Evolutionary conservation across 75 land plant genomes (phyloP), one percentile per base, ranked within the genome.

Genomic region (Sequoia sempervirens): DNA sequence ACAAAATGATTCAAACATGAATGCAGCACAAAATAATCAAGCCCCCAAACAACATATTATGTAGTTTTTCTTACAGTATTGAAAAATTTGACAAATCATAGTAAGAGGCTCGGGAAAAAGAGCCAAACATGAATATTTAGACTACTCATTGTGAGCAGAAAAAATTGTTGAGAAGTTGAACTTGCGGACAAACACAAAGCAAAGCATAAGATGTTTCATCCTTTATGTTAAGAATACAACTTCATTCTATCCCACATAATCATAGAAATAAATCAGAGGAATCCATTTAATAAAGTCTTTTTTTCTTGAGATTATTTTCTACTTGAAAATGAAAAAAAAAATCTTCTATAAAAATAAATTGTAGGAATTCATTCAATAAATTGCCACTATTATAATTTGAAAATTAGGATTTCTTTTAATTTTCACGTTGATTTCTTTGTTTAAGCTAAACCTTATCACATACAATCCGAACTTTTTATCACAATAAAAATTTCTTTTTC

Each of bases 101-200:
- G 30, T 4, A 69, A 69, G 10, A 30, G 26, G 34, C 36, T 30
- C 11, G 12, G 36, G 73, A 47, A 34, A 79, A 18, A 82, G 68
- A 53, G 2, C 30, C 8, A 20, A 18, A 70, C 26, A 68, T 32
- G 32, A 58, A 69, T 30, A 69, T 69, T 69, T 69, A 30, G 73
- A 70, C 73, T 3, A 85, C 96, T 93, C 86, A 93, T 95, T 92
- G 64, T 95, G 96, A 30, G 96, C 84, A 56, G 92, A 95, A 81
- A 94, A 94, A 50, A 92, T 82, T 18, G 96, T 95, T 81, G 96
- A 95, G 84, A 95, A 94, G 84, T 92, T 94, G 81, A 95, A 95
- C 97, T 96, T 95, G 96, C 87, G 87, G 58, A 66, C 15, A 34
- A 36, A 83, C 54, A 34, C 43, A 43, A 54, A 64, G 15, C 45